Percentiles rank a stretch among this genome's conserved stretches.
Evolutionary conservation across 1,139 yeast genomes (phyloP).

Genomic region (Candida pseudoviswanathii): DNA sequence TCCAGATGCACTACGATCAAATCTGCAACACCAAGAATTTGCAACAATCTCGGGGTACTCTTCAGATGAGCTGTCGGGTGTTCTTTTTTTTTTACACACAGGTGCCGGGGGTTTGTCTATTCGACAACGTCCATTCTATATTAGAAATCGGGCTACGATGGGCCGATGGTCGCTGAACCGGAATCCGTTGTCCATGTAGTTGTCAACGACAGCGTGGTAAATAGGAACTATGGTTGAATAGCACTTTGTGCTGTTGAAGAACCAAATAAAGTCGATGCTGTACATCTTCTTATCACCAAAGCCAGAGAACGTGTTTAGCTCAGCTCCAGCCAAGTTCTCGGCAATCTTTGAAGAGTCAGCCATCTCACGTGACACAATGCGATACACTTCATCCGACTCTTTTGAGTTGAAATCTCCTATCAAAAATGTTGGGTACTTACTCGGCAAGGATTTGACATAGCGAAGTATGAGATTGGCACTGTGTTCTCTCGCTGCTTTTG

Average conservation of each 20-base stretch:
- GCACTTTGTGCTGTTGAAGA: neutral
- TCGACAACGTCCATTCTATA: neutral
- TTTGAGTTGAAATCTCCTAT: constrained; percentile 39
- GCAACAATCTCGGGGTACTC: neutral
- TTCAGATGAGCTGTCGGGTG: too few relatives aligned
- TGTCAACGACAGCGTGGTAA: constrained; percentile 37
- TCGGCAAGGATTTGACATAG: constrained; percentile 29
- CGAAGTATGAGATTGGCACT: constrained; percentile 34
- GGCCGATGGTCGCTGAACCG: constrained; percentile 51
- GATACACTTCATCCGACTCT: constrained; percentile 20
- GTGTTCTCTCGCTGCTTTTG: constrained; percentile 38
- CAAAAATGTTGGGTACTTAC: constrained; percentile 33
- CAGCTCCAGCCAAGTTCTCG: constrained; percentile 22
- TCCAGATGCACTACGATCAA: neutral
- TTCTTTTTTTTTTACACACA: too few relatives aligned
- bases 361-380: constrained; percentile 28
- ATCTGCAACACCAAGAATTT: neutral
- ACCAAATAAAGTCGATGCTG: constrained; percentile 34
- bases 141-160: constrained; percentile 28
- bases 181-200: constrained; percentile 22
- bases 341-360: constrained; percentile 26
- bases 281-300: constrained; percentile 26
- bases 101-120: too few relatives aligned
- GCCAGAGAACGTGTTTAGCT: constrained; percentile 42
- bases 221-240: constrained; percentile 23